Evolutionary conservation across 2,329 filamentous ascomycete genomes (phyloP).

Genomic region (Phoma herbarum): DNA sequence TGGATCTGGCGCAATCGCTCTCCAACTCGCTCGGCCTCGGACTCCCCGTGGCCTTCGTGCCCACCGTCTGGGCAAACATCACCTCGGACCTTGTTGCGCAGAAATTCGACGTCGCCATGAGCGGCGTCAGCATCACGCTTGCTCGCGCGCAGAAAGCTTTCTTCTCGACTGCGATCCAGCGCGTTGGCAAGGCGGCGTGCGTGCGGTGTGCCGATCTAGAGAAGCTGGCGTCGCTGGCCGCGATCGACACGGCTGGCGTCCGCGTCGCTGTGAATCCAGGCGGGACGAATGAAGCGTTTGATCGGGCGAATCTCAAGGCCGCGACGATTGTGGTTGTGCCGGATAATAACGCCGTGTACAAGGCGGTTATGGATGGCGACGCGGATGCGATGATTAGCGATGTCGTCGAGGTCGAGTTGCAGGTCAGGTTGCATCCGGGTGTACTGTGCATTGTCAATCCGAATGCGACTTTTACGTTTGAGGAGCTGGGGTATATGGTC

Average conservation of each 20-base stretch:
- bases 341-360: slow-evolving; percentile 26
- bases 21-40: slow-evolving; percentile 22
- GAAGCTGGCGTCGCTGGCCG: slow-evolving; percentile 18
- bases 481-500: slow-evolving; percentile 25
- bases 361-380: slow-evolving; percentile 24
- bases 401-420: slow-evolving; percentile 25
- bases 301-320: slow-evolving; percentile 21
- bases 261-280: slow-evolving; percentile 25
- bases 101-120: slow-evolving; percentile 27
- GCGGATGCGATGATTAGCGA: slow-evolving; percentile 28
- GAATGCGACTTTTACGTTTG: slow-evolving; percentile 24
- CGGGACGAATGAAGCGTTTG: slow-evolving; percentile 27
- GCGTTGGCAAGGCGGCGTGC: slow-evolving; percentile 24
- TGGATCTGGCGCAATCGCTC: slow-evolving; percentile 21
- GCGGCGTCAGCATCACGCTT: slow-evolving; percentile 26
- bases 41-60: slow-evolving; percentile 21
- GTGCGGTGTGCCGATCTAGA: slow-evolving; percentile 20
- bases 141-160: slow-evolving; percentile 17
- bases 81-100: slow-evolving; percentile 11
- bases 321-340: slow-evolving; percentile 21
- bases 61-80: slow-evolving; percentile 24
- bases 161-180: slow-evolving; percentile 21
- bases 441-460: slow-evolving; percentile 21
- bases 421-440: slow-evolving; percentile 21
- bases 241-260: slow-evolving; percentile 24